Percentiles rank a stretch among this genome's conserved stretches.
Conservation (phyloP, 116 monocot genomes). For the Papilionanthe hybrid region DNA sequence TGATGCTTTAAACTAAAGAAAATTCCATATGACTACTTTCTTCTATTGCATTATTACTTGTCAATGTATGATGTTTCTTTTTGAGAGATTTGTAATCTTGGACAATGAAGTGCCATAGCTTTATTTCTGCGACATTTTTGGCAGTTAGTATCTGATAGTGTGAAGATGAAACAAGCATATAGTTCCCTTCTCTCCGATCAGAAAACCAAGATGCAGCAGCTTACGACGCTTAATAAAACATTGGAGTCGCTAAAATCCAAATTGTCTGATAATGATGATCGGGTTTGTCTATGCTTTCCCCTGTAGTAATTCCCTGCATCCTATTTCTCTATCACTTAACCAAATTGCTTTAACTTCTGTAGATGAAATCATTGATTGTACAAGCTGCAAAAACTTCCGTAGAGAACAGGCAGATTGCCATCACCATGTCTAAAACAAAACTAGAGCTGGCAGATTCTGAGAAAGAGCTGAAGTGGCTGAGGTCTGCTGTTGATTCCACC, state of each 20-base stretch:
- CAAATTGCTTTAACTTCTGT: constrained; percentile 2
- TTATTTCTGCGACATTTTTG: neutral
- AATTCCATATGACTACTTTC: too few relatives aligned
- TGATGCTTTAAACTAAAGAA: too few relatives aligned
- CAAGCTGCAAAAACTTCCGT: constrained; percentile 64
- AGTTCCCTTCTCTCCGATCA: constrained; percentile 72
- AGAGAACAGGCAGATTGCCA: constrained; percentile 51
- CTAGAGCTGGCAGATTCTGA: constrained; percentile 64
- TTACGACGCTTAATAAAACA: constrained; percentile 59
- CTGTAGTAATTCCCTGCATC: neutral
- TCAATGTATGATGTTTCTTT: neutral
- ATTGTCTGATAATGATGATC: constrained; percentile 63
- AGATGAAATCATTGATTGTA: constrained; percentile 60
- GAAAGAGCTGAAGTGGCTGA: constrained; percentile 79
- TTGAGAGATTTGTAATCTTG: neutral
- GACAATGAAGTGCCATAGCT: too few relatives aligned
- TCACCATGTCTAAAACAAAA: constrained; percentile 52
- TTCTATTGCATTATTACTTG: too few relatives aligned
- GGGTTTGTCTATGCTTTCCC: constrained; percentile 32
- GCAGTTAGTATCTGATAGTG: constrained; percentile 90
- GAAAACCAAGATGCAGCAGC: constrained; percentile 54
- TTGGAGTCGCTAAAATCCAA: constrained; percentile 54
- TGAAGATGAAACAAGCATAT: constrained; percentile 84
- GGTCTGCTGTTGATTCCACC: constrained; percentile 41
- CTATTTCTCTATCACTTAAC: neutral